phyloP scores from a whole-genome alignment of 2,329 filamentous ascomycete species.

The Tolypocladium sp. region DNA sequence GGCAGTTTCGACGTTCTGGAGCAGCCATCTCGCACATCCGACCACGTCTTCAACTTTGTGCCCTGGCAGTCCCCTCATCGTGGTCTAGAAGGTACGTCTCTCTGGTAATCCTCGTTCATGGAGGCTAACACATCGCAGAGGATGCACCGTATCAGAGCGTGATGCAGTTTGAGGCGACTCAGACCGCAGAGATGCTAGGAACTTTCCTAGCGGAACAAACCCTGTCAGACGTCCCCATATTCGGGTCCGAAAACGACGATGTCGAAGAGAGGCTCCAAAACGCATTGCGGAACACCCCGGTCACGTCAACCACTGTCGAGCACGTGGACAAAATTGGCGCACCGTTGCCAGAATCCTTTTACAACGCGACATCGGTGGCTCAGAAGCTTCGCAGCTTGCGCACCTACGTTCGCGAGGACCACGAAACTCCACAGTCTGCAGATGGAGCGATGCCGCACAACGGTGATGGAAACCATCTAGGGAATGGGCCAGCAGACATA shows the following conservation, averaged over 20 bases:
- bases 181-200: constrained; percentile 43
- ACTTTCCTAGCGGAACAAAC: constrained; percentile 45
- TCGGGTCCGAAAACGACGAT: constrained; percentile 40
- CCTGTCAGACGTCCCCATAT: constrained; percentile 45
- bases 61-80: constrained; percentile 53
- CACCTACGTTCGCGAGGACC: constrained; percentile 22
- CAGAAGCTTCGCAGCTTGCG: constrained; percentile 41
- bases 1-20: constrained; percentile 54
- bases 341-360: constrained; percentile 31
- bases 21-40: constrained; percentile 47
- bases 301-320: constrained; percentile 22
- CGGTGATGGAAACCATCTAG: constrained; percentile 15
- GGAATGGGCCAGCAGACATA: constrained; percentile 24
- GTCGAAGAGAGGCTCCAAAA: constrained; percentile 32
- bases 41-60: constrained; percentile 50
- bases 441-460: constrained; percentile 15
- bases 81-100: constrained; percentile 40
- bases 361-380: constrained; percentile 31
- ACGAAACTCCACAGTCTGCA: constrained; percentile 8
- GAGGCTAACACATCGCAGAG: constrained; percentile 25
- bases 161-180: constrained; percentile 49
- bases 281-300: constrained; percentile 24
- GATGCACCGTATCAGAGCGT: constrained; percentile 42
- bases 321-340: constrained; percentile 25
- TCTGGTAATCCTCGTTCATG: background rate